phyloP scores from a whole-genome alignment of 352 stramenopile genomes.

The Pythium volutum region DNA sequence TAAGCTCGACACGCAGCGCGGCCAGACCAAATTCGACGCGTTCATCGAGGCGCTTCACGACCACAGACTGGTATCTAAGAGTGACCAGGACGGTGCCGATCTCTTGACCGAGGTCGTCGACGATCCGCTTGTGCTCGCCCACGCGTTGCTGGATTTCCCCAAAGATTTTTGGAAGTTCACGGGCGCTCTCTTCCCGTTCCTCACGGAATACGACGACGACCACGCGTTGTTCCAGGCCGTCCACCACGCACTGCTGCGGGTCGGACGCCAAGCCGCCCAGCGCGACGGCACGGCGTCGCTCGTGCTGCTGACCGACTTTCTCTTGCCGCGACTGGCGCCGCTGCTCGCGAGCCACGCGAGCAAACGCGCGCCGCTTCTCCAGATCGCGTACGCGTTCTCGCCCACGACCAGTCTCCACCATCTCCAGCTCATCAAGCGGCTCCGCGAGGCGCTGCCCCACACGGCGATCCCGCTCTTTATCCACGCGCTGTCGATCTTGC shows the following conservation, averaged over 20 bases:
- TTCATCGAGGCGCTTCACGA: slow-evolving; percentile 57
- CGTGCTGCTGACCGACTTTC: slow-evolving; percentile 52
- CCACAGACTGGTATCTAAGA: slow-evolving; percentile 27
- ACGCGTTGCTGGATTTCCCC: slow-evolving; percentile 69
- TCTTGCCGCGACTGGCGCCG: slow-evolving; percentile 43
- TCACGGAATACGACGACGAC: slow-evolving; percentile 47
- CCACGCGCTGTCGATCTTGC: slow-evolving; percentile 60
- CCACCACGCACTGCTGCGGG: slow-evolving; percentile 30
- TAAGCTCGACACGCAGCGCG: slow-evolving; percentile 33
- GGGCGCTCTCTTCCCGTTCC: slow-evolving; percentile 46
- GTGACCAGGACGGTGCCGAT: slow-evolving; percentile 34
- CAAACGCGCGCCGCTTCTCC: slow-evolving; percentile 56
- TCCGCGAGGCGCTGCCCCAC: slow-evolving; percentile 57
- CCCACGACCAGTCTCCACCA: slow-evolving; percentile 49
- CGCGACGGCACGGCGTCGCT: slow-evolving; percentile 41
- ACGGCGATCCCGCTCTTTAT: slow-evolving; percentile 69
- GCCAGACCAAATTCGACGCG: slow-evolving; percentile 66
- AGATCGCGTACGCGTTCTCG: slow-evolving; percentile 62
- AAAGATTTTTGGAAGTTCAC: slow-evolving; percentile 81
- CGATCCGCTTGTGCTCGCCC: slow-evolving; percentile 46
- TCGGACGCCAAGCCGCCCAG: slow-evolving; percentile 46
- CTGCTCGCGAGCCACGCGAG: slow-evolving; percentile 25
- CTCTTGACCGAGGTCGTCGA: slow-evolving; percentile 47
- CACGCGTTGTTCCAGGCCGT: slow-evolving; percentile 39
- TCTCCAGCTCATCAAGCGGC: slow-evolving; percentile 71